Evolutionary conservation across 495 filamentous ascomycete species (phyloP).

Genomic region (Ramalina peruviana): DNA sequence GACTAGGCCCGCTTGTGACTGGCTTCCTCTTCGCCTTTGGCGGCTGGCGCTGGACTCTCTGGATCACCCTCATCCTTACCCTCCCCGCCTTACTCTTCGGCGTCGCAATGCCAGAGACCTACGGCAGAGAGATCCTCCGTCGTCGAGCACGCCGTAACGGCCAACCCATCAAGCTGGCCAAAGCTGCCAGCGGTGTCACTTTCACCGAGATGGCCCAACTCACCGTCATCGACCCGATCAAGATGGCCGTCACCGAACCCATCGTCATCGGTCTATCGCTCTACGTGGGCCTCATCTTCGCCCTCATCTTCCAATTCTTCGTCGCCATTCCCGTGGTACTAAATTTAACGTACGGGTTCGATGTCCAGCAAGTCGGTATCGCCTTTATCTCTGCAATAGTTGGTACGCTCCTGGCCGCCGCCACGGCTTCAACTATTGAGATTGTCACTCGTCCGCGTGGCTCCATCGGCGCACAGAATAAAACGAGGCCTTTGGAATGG

Average conservation of each 20-base stretch:
- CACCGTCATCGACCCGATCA: constrained; percentile 24
- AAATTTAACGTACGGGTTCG: constrained; percentile 22
- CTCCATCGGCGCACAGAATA: constrained; percentile 10
- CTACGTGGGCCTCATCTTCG: constrained; percentile 24
- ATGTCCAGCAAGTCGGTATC: constrained; percentile 20
- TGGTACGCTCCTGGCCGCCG: constrained; percentile 34
- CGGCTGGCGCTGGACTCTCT: constrained; percentile 30
- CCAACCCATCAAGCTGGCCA: constrained; percentile 9
- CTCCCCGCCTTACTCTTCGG: constrained; percentile 22
- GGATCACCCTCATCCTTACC: constrained; percentile 20
- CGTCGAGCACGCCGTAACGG: constrained; percentile 20
- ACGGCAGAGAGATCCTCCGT: constrained; percentile 26
- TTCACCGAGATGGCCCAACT: constrained; percentile 20
- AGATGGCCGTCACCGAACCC: constrained; percentile 25
- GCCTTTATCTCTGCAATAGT: constrained; percentile 36
- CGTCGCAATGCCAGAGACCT: constrained; percentile 27
- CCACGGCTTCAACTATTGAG: constrained; percentile 32
- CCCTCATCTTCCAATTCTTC: constrained; percentile 26
- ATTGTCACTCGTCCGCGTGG: constrained; percentile 17
- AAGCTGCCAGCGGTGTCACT: constrained; percentile 16
- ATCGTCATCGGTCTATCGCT: constrained; percentile 17
- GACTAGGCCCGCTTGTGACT: constrained; percentile 23
- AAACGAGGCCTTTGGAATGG: constrained; percentile 30
- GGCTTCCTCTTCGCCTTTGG: constrained; percentile 21
- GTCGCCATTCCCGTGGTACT: constrained; percentile 28